A percentile compares a stretch with the other conserved stretches of the same genome.
These are phyloP conservation scores for Samsoniella hepiali DNA, from an alignment of 2,329 filamentous ascomycete species.

Conservation along the genomic window DNA sequence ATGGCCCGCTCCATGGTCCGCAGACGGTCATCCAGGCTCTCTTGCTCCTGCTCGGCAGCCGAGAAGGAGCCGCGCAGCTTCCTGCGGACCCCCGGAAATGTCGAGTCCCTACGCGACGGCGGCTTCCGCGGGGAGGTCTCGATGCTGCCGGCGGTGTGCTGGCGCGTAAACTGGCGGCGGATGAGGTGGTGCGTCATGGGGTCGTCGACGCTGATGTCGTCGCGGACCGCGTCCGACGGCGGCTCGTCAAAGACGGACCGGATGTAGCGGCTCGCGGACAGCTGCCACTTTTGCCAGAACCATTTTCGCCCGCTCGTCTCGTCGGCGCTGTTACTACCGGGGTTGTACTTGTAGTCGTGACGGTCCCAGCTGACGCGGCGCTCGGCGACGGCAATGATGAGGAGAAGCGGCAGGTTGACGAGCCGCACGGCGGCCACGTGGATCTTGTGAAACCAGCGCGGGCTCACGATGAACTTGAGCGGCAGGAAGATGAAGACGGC, in stretches of 20 bases:
- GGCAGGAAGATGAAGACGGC: constrained; percentile 72
- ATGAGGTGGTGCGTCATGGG: constrained; percentile 57
- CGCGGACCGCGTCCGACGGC: constrained; percentile 58
- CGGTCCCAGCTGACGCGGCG: constrained; percentile 61
- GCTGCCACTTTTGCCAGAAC: constrained; percentile 66
- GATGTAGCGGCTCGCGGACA: constrained; percentile 69
- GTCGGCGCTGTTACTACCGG: constrained; percentile 18
- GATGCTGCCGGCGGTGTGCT: constrained; percentile 34
- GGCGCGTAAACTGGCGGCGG: constrained; percentile 52
- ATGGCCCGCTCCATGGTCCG: constrained; percentile 49
- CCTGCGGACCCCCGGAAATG: constrained; percentile 48
- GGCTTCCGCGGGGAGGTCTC: constrained; percentile 27
- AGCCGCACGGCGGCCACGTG: constrained; percentile 73
- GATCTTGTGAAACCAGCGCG: constrained; percentile 87
- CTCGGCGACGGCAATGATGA: constrained; percentile 69
- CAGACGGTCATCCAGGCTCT: constrained; percentile 43
- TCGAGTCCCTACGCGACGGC: constrained; percentile 52
- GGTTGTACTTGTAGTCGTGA: constrained; percentile 20
- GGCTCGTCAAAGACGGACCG: constrained; percentile 70
- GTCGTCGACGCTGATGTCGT: constrained; percentile 58
- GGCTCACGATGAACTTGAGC: constrained; percentile 72
- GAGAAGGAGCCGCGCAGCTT: constrained; percentile 50
- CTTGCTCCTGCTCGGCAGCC: constrained; percentile 42
- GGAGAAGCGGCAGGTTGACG: constrained; percentile 71
- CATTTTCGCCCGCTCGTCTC: constrained; percentile 33